Conservation (phyloP, 2,329 filamentous ascomycete genomes). For the Cladosporium velox region DNA sequence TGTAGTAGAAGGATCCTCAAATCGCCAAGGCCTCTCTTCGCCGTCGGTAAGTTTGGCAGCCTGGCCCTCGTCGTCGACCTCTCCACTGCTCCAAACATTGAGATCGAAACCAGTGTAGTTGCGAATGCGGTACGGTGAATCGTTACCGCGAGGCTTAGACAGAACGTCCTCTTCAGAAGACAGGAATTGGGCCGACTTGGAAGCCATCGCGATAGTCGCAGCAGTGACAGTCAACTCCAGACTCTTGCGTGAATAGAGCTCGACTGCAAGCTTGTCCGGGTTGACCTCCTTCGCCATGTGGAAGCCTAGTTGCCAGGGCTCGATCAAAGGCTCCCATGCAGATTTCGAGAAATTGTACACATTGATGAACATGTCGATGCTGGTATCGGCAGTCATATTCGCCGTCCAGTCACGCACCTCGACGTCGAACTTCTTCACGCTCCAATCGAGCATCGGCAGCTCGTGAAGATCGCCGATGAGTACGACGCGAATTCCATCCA, state of each 20-base stretch:
- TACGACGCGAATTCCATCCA: conserved; percentile 88
- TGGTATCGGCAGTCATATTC: conserved; percentile 80
- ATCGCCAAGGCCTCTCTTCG: conserved; percentile 90
- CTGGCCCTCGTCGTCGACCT: conserved; percentile 68
- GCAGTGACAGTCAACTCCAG: conserved; percentile 93
- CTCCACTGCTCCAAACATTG: conserved; percentile 76
- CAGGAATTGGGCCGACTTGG: conserved; percentile 89
- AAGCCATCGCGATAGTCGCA: conserved; percentile 87
- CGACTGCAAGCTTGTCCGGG: conserved; percentile 76
- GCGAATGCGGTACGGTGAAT: conserved; percentile 88
- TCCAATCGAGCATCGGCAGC: conserved; percentile 89
- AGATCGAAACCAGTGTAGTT: conserved; percentile 96
- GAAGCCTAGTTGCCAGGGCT: conserved; percentile 94
- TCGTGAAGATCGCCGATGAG: conserved; percentile 96
- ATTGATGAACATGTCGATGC: conserved; percentile 92
- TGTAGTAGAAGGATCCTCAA: conserved; percentile 95
- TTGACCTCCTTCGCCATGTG: conserved; percentile 77
- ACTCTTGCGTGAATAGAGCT: conserved; percentile 83
- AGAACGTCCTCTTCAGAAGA: conserved; percentile 86
- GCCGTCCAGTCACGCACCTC: conserved; percentile 90
- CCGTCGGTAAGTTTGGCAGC: conserved; percentile 81
- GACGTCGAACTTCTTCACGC: conserved; percentile 84
- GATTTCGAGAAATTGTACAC: conserved; percentile 99
- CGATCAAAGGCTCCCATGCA: conserved; percentile 92
- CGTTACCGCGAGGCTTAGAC: conserved; percentile 85